Evolutionary conservation across 305 asterid species (phyloP).

Genomic region (Andrographis paniculata): DNA sequence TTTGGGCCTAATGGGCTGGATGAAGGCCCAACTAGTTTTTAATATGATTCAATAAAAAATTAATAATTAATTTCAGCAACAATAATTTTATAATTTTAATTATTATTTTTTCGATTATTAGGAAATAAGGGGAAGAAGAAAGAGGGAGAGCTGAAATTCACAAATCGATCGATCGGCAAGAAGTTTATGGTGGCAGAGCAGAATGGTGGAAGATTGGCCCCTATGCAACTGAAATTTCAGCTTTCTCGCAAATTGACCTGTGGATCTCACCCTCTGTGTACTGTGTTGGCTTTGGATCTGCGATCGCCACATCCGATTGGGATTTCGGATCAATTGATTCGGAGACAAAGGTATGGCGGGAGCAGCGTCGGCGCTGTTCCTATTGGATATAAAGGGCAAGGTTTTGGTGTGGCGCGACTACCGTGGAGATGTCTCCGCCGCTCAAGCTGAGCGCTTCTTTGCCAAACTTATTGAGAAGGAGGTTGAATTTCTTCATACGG

Average conservation of each 20-base stretch:
- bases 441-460: constrained; percentile 50
- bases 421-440: constrained; percentile 49
- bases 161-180: background rate
- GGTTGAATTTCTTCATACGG: constrained; percentile 18
- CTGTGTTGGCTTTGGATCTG: background rate
- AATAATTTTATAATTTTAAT: too few relatives aligned
- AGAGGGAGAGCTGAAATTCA: background rate
- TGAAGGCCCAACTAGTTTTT: too few relatives aligned
- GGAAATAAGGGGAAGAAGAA: too few relatives aligned
- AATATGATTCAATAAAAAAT: too few relatives aligned
- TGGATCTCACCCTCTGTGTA: background rate
- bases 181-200: background rate
- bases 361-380: constrained; percentile 54
- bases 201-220: background rate
- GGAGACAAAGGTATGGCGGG: constrained; percentile 31
- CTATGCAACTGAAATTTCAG: background rate
- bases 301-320: background rate
- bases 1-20: too few relatives aligned
- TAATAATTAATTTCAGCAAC: too few relatives aligned
- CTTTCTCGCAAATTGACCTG: background rate
- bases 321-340: background rate
- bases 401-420: constrained; percentile 53
- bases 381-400: constrained; percentile 48
- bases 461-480: constrained; percentile 53
- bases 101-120: too few relatives aligned